Base-by-base conservation (phyloP, 495 filamentous ascomycete species). In the Hypoxylon fuscum region DNA sequence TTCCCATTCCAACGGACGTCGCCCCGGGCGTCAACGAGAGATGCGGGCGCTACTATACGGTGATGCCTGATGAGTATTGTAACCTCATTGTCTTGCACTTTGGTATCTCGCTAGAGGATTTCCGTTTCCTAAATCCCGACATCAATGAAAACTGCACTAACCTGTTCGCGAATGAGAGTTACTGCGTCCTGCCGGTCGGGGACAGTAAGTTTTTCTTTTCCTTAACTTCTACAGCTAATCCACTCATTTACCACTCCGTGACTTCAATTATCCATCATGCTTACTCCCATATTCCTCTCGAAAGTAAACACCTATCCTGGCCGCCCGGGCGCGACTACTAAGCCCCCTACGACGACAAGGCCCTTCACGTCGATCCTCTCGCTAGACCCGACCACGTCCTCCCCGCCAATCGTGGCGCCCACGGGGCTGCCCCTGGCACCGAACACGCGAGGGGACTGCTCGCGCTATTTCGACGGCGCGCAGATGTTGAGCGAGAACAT, bases 71-170 rank as follows among this genome's bases (percentile, higher is more conserved):
- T 14, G 72, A 74, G 14, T 72, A 74, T 44, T 74, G 74, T 40
- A 71, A 69, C 15, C 31, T 71, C 8, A 8, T 76, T 0, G 15
- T 40, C 37, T 12, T 74, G 11, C 59, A 62, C 32, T 70, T 58
- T 20, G 41, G 43, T 21, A 73, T 76, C 38, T 53, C 57, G 8
- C 31, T 73, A 3, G 47, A 15, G 0, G 68, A 73, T 42, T 76
- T 76, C 29, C 14, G 43, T 2, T 60, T 74, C 27, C 67, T 75
- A 2, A 76, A 75, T 32, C 53, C 68, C 1, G 49, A 14, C 0
- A 12, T 74, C 18, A 68, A 74, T 41, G 53, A 31, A 5, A 73
- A 73, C 40, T 76, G 70, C 61, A 76, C 72, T 0, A 74, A 76
- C 23, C 52, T 76, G 1, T 69, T 42, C 10, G 69, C 66, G 0